Conservation (phyloP, 305 asterid species). For the Vinca major region DNA sequence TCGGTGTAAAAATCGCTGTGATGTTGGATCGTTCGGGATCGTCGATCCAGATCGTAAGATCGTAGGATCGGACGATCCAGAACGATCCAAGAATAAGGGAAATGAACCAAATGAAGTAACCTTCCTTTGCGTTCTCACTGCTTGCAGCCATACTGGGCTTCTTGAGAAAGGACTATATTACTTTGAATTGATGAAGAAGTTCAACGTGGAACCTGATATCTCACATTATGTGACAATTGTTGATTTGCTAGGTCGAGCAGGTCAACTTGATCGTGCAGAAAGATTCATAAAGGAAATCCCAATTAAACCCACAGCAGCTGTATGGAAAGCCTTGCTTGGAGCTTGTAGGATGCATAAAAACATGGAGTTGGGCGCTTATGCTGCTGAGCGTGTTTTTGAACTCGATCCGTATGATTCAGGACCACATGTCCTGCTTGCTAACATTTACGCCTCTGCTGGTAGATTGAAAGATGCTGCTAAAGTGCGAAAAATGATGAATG, state of each 20-base stretch:
- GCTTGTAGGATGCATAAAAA: slow-evolving; percentile 82
- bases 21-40: too few relatives aligned
- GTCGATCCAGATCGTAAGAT: too few relatives aligned
- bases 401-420: slow-evolving; percentile 81
- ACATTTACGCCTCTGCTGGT: slow-evolving; percentile 75
- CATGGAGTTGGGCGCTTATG: slow-evolving; percentile 58
- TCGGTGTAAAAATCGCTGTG: too few relatives aligned
- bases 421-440: slow-evolving; percentile 64
- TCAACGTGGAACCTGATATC: slow-evolving; percentile 41
- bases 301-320: slow-evolving; percentile 49
- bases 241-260: slow-evolving; percentile 77
- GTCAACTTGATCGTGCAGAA: slow-evolving; percentile 51
- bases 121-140: slow-evolving; percentile 63
- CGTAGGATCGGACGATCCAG: too few relatives aligned
- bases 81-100: too few relatives aligned
- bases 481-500: slow-evolving; percentile 70
- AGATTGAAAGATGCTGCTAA: slow-evolving; percentile 60
- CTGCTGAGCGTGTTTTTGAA: slow-evolving; percentile 71
- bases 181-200: slow-evolving; percentile 56
- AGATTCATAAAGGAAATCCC: slow-evolving; percentile 52
- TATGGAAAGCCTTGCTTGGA: slow-evolving; percentile 87
- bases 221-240: slow-evolving; percentile 61
- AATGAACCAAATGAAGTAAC: slow-evolving; percentile 51
- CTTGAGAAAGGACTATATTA: slow-evolving; percentile 56
- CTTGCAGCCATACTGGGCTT: slow-evolving; percentile 86